Conservation (phyloP, 768 basidiomycete genomes). For the Stropharia rugosoannulata region DNA sequence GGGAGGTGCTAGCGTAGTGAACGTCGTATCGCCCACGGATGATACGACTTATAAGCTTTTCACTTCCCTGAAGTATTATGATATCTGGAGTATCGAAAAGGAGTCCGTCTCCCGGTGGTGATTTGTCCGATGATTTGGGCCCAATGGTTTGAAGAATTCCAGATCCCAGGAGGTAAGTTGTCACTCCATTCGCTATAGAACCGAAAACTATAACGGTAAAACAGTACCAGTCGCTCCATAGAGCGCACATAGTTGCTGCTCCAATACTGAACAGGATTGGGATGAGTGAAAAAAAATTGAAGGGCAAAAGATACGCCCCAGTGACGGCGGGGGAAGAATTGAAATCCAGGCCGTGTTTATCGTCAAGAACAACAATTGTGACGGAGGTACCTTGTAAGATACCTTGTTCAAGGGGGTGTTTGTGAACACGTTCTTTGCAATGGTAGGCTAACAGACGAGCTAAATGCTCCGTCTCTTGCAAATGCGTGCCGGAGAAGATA, state of each 20-base stretch:
- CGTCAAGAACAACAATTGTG: slow-evolving; percentile 3
- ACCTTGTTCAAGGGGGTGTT: neutral
- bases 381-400: neutral
- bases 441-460: slow-evolving; percentile 5
- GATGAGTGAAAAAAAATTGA: slow-evolving; percentile 5
- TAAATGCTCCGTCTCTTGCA: slow-evolving; percentile 7
- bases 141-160: slow-evolving; percentile 6
- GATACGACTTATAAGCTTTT: slow-evolving; percentile 5
- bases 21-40: slow-evolving; percentile 4
- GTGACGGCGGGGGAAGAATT: neutral
- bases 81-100: slow-evolving; percentile 2
- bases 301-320: slow-evolving; percentile 1
- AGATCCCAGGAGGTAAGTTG: slow-evolving; percentile 6
- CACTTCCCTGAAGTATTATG: slow-evolving; percentile 9
- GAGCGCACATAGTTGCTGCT: neutral
- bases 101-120: slow-evolving; percentile 10
- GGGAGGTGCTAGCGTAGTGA: neutral
- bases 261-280: slow-evolving; percentile 7
- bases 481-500: slow-evolving; percentile 8
- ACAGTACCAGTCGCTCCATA: slow-evolving; percentile 11
- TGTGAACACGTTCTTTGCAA: neutral
- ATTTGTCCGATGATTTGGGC: slow-evolving; percentile 1
- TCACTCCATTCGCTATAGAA: slow-evolving; percentile 7
- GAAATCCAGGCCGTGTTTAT: neutral
- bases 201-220: slow-evolving; percentile 12